Percentiles rank a stretch among this genome's conserved stretches.
These are phyloP conservation scores for Oxytropis ochrocephala DNA, from an alignment of 306 rosid genomes.

Conservation along the genomic window DNA sequence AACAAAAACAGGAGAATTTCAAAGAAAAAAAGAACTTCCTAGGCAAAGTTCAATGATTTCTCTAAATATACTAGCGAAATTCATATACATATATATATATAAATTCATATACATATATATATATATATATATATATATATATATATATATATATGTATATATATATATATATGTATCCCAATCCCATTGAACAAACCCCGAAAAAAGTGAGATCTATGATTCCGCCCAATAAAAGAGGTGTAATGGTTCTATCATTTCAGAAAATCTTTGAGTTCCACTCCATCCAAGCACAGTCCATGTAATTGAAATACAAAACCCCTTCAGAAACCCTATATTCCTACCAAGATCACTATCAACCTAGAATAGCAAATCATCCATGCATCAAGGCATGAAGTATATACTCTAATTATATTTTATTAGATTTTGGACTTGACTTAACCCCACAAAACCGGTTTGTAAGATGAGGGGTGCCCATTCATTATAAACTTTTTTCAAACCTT, in stretches of 20 bases:
- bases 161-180: too few species aligned
- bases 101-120: too few species aligned
- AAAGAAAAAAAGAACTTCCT: background rate
- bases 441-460: too few species aligned
- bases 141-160: too few species aligned
- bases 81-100: background rate
- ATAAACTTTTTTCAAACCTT: too few species aligned
- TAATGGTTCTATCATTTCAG: background rate
- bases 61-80: background rate
- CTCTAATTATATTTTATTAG: too few species aligned
- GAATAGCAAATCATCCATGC: background rate
- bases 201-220: background rate
- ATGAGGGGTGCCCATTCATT: too few species aligned
- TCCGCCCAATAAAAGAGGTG: background rate
- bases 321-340: background rate
- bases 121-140: too few species aligned
- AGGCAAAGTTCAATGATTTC: background rate
- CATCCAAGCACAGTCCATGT: background rate
- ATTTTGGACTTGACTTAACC: too few species aligned
- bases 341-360: background rate
- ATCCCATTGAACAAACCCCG: background rate
- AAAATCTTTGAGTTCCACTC: background rate
- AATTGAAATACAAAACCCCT: background rate
- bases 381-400: background rate
- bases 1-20: background rate